phyloP scores from a whole-genome alignment of 1,139 yeast species.

The Kurtzmaniella natalensis region DNA sequence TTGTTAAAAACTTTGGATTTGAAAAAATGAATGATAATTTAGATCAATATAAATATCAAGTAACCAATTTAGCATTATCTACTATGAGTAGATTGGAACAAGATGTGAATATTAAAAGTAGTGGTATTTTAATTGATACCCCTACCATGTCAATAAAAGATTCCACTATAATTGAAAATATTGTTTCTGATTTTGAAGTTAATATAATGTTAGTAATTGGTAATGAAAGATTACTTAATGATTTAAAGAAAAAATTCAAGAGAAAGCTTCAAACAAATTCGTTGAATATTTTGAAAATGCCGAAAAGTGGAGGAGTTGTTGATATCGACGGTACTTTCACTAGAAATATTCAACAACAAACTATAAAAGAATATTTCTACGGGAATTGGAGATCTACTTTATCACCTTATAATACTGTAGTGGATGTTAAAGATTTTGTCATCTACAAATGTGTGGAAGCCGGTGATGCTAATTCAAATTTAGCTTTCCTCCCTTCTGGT shows the following conservation, averaged over 20 bases:
- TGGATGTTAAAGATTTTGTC: conserved; percentile 32
- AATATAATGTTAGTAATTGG: conserved; percentile 57
- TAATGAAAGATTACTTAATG: conserved; percentile 61
- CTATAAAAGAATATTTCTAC: conserved; percentile 85
- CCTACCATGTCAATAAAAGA: conserved; percentile 57
- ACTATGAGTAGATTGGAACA: conserved; percentile 54
- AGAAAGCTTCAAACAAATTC: conserved; percentile 28
- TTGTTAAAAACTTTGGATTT: conserved; percentile 76
- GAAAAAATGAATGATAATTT: conserved; percentile 56
- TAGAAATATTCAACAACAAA: conserved; percentile 68
- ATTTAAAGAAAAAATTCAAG: conserved; percentile 53
- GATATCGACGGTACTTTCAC: conserved; percentile 67
- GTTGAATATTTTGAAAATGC: conserved; percentile 54
- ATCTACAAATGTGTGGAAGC: conserved; percentile 37
- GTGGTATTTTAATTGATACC: conserved; percentile 78
- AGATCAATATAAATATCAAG: conserved; percentile 53
- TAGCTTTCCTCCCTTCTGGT: conserved; percentile 44
- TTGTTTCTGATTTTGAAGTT: conserved; percentile 59
- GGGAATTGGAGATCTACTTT: conserved; percentile 66
- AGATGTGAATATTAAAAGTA: conserved; percentile 46
- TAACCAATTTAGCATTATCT: conserved; percentile 56
- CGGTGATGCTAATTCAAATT: conserved; percentile 32
- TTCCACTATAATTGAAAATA: conserved; percentile 51
- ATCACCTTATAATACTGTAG: conserved; percentile 62
- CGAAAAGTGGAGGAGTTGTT: conserved; percentile 69